A percentile compares a stretch with the other conserved stretches of the same genome.
phyloP scores from a whole-genome alignment of 2,329 filamentous ascomycete species.

The Botrytis fragariae region DNA sequence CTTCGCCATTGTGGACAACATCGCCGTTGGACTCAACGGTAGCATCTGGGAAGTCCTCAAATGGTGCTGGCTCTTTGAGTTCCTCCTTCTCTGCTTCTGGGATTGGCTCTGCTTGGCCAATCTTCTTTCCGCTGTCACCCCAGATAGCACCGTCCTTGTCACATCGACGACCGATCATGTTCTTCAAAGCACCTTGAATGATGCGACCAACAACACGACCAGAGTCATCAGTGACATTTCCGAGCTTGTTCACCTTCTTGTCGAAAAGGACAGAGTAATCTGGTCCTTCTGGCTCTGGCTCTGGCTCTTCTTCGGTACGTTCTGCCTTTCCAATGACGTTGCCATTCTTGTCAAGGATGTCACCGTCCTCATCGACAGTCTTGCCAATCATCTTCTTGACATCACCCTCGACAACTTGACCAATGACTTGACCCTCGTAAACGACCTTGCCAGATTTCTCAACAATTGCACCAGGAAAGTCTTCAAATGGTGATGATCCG shows the following conservation, averaged over 20 bases:
- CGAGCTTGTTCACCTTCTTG: constrained; percentile 57
- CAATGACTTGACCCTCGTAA: constrained; percentile 52
- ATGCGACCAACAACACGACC: constrained; percentile 60
- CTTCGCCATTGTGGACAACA: constrained; percentile 51
- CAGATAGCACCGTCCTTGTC: constrained; percentile 69
- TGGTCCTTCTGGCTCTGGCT: constrained; percentile 28
- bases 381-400: constrained; percentile 62
- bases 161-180: constrained; percentile 61
- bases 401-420: constrained; percentile 63
- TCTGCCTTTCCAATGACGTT: constrained; percentile 47
- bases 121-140: constrained; percentile 65
- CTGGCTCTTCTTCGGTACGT: constrained; percentile 35
- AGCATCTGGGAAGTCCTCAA: constrained; percentile 57
- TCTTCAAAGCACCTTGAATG: constrained; percentile 59
- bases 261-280: constrained; percentile 53
- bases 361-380: constrained; percentile 76
- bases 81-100: constrained; percentile 54
- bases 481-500: constrained; percentile 52
- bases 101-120: constrained; percentile 65
- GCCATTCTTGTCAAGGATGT: constrained; percentile 74
- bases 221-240: constrained; percentile 55
- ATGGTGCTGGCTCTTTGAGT: constrained; percentile 47
- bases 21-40: constrained; percentile 53
- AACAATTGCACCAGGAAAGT: constrained; percentile 54
- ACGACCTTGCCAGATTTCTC: constrained; percentile 53